Base-by-base conservation (phyloP, 441 rosid genomes). In the Sinapis alba region DNA sequence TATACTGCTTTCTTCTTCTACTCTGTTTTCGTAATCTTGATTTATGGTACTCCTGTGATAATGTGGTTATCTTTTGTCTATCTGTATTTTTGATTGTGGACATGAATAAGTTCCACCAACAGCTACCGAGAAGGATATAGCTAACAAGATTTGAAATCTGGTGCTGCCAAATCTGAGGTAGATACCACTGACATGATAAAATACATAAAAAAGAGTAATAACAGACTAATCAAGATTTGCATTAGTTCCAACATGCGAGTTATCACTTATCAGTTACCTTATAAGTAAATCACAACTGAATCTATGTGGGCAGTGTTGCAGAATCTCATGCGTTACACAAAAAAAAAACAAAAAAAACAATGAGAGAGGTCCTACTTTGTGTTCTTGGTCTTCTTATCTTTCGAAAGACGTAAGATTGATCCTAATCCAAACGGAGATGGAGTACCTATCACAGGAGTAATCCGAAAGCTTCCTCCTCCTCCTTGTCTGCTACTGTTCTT, bases 361-460 rank as follows among this genome's bases (percentile, higher is more conserved):
- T 60, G 23, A 20, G 54, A 51, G 18, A 57, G 9, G 28, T 51
- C 64, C 79, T 75, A 75, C 26, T 62, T 53, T 2, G 11, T 20
- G 66, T 82, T 86, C 81, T 74, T 86, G 34, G 11, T 80, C 83
- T 77, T 87, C 85, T 83, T 89, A 7, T 83, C 92, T 83, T 81
- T 91, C 0, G 86, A 84, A 50, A 73, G 79, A 24, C 91, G 65
- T 58, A 87, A 81, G 51, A 90, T 80, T 21, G 89, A 88, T 54
- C 94, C 92, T 24, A 93, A 80, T 11, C 98, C 89, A 61, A 86
- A 86, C 41, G 90, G 89, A 63, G 94, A 83, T 19, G 97, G 92
- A 26, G 90, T 84, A 65, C 88, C 87, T 69, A 91, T 70, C 4
- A 93, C 90, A 2, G 92, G 93, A 82, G 82, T 72, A 1, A 84